These are phyloP conservation scores for Globisporangium megalacanthum DNA, from an alignment of 352 stramenopile species.

Conservation along the genomic window DNA sequence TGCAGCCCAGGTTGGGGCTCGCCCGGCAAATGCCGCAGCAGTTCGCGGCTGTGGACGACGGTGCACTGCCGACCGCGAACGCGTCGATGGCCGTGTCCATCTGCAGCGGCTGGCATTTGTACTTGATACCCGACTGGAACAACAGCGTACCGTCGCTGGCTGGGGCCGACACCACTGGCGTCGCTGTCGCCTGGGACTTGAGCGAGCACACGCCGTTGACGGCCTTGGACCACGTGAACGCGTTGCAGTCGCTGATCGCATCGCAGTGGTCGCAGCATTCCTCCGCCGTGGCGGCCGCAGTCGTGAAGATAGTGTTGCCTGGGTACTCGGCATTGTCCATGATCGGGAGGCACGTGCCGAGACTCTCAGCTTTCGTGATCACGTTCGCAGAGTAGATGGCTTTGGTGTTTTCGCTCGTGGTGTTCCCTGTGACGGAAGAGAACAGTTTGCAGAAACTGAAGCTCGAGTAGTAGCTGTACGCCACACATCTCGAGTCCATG, in stretches of 20 bases:
- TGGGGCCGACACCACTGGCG: not conserved
- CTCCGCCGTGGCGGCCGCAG: conserved; percentile 3
- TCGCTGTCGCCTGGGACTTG: conserved; percentile 12
- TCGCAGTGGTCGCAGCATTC: conserved; percentile 22
- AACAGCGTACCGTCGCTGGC: not conserved
- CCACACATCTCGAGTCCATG: not conserved
- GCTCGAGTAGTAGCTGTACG: too few relatives aligned
- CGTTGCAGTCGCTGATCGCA: conserved; percentile 11
- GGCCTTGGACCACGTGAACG: conserved; percentile 21
- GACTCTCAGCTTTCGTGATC: not conserved
- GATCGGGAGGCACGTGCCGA: conserved; percentile 12
- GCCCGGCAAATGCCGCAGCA: not conserved
- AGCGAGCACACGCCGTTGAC: conserved; percentile 20
- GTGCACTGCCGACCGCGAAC: not conserved
- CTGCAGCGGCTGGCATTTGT: not conserved
- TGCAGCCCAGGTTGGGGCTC: not conserved
- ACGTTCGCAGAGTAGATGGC: not conserved
- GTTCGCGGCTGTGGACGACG: not conserved
- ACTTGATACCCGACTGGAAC: not conserved
- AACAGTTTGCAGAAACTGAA: not conserved
- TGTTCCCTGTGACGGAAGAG: not conserved
- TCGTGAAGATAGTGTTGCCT: conserved; percentile 19
- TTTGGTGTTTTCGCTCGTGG: not conserved
- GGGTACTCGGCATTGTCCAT: conserved; percentile 20
- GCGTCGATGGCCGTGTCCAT: not conserved